These are phyloP conservation scores for Curvularia lunata DNA, from an alignment of 2,329 filamentous ascomycete genomes.

Conservation along the genomic window DNA sequence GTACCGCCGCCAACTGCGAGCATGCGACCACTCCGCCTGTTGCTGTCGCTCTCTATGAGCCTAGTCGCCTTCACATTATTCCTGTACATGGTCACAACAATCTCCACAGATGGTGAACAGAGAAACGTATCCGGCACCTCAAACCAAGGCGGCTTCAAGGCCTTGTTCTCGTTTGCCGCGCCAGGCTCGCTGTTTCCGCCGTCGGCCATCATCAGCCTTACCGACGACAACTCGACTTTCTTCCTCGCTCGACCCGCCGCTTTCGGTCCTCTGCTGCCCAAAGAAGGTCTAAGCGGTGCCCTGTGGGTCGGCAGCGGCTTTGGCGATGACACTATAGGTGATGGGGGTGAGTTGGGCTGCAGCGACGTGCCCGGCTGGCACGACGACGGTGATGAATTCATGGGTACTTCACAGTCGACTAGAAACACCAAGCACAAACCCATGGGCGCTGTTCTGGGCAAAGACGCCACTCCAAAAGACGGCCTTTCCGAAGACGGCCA, in stretches of 20 bases:
- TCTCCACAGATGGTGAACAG: slow-evolving; percentile 28
- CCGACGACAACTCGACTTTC: slow-evolving; percentile 97
- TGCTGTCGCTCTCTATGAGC: slow-evolving; percentile 54
- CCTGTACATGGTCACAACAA: slow-evolving; percentile 47
- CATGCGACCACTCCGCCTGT: slow-evolving; percentile 47
- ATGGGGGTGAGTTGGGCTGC: slow-evolving; percentile 88
- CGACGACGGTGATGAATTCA: slow-evolving; percentile 52
- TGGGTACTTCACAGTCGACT: slow-evolving; percentile 11
- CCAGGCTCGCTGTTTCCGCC: slow-evolving; percentile 90
- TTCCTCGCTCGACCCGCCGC: slow-evolving; percentile 92
- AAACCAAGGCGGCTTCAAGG: slow-evolving; percentile 45
- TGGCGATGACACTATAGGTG: slow-evolving; percentile 72
- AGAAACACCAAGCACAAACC: background rate
- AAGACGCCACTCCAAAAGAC: slow-evolving; percentile 3
- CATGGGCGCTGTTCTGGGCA: background rate
- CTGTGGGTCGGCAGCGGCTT: slow-evolving; percentile 95
- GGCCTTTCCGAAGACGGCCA: background rate
- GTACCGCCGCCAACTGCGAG: slow-evolving; percentile 20
- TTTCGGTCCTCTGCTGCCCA: slow-evolving; percentile 81
- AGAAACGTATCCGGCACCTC: slow-evolving; percentile 24
- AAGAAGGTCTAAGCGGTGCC: slow-evolving; percentile 80
- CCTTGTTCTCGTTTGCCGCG: slow-evolving; percentile 58
- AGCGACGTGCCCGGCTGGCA: slow-evolving; percentile 93
- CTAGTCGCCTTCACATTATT: slow-evolving; percentile 54
- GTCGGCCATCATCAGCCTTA: slow-evolving; percentile 93